Base-by-base conservation (phyloP, 2,329 filamentous ascomycete species). In the Hypoxylon sp. region DNA sequence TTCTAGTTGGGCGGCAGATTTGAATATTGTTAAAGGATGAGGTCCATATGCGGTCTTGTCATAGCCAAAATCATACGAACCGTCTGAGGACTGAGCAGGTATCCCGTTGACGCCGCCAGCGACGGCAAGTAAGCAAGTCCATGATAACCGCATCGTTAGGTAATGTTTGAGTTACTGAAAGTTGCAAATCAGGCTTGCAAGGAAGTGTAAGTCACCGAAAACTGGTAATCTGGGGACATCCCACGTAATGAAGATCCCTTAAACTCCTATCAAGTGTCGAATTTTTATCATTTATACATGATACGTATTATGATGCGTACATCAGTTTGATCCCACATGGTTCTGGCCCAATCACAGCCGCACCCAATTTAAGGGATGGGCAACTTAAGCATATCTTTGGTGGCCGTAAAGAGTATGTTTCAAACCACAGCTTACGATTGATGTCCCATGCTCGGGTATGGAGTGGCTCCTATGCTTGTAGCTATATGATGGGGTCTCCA, bases 11-110 rank as follows among this genome's bases (percentile, higher is more conserved):
- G 66, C 58, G 3, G 64, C 63, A 6, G 70, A 70, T n/a, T 60
- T 60, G 53, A 68, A 73, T 1, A 59, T 62, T 20, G 69, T 63
- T 8, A 64, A 61, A 9, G 71, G 70, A 54, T 71, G 73, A 9
- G 61, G 31, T 15, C 71, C 71, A 44, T 68, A 71, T 2, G 57
- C 57, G 8, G 64, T 66, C n/a, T 60, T 40, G 44, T 74, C 71
- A 56, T 69, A 74, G 5, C 50, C 50, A 32, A 51, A 51, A 27
- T 64, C 63, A 30, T 61, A 59, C 8, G 48, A 31, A 30, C 43
- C 13, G 7, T 17, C 44, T 3, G 41, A 19, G 7, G 40, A n/a
- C 16, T 36, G 43, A 15, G 48, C 44, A 7, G 51, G 49, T 27
- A 31, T 49, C 13, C 38, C 51, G n/a, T 35, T 43, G 30, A 27